Conservation (phyloP, 192 early-diverging fungal genomes). For the Entrophospora sp. region DNA sequence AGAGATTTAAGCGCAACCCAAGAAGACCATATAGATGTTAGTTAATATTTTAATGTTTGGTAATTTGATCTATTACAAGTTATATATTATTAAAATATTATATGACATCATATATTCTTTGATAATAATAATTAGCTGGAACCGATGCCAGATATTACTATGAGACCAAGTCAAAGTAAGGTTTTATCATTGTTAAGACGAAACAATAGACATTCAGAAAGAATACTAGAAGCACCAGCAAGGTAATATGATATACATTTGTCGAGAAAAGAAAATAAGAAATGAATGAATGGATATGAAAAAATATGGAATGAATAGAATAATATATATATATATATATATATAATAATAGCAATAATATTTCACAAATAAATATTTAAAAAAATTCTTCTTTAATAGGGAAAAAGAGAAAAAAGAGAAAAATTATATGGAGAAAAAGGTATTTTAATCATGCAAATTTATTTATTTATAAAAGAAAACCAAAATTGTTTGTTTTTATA, state of each 20-base stretch:
- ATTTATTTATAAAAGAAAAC: too few relatives aligned
- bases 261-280: too few relatives aligned
- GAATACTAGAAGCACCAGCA: slow-evolving; percentile 58
- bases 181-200: slow-evolving; percentile 71
- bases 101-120: slow-evolving; percentile 24
- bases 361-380: slow-evolving; percentile 17
- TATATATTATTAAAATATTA: slow-evolving; percentile 11
- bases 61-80: neutral
- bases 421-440: too few relatives aligned
- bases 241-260: too few relatives aligned
- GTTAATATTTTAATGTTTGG: neutral
- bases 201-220: slow-evolving; percentile 83
- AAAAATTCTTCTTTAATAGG: neutral
- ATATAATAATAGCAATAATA: slow-evolving; percentile 19
- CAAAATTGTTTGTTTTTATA: too few relatives aligned
- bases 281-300: too few relatives aligned
- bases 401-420: too few relatives aligned
- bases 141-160: slow-evolving; percentile 73
- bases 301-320: too few relatives aligned
- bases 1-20: slow-evolving; percentile 74
- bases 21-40: slow-evolving; percentile 70
- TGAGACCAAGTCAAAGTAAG: slow-evolving; percentile 59
- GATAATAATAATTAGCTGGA: slow-evolving; percentile 42
- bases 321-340: too few relatives aligned
- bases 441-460: too few relatives aligned